Base-by-base conservation (phyloP, 331 rosid genomes). In the Malus hybrid region DNA sequence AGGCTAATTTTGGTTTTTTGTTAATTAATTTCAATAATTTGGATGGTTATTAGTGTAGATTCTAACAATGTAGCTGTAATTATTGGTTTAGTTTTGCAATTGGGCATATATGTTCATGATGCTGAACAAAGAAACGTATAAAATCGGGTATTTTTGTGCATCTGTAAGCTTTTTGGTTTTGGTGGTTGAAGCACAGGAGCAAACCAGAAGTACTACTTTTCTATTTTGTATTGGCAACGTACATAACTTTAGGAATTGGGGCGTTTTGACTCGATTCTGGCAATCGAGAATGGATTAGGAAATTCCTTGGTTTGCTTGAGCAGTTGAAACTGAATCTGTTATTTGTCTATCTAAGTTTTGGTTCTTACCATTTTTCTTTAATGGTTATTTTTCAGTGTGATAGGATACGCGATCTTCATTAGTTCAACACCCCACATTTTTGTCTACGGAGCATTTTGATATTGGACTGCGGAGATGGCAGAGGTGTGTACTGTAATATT, bases 401-500 rank as follows among this genome's bases (percentile, higher is more conserved):
- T 80, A 31, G 63, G 28, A 19, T 50, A 82, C 86, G 83, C 73
- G 48, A 3, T 76, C 70, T 28, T 18, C 75, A 14, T 65, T 52
- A 66, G 34, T 50, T 77, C 59, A 4, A 19, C 70, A 19, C 54
- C n/a, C 42, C 2, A 12, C 54, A 6, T 57, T 54, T 20, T 27
- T 64, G 59, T 70, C 69, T 9, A 68, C 71, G 20, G 33, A 62
- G 20, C 65, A 13, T 65, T 62, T 78, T 3, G 64, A 6, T 60
- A 55, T 67, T 65, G 44, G 24, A 75, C 64, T 72, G 55, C 32
- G 57, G 32, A 78, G 67, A 93, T 93, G 98, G 94, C 89, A 39
- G 97, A 90, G 91, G 97, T 91, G 82, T 78, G 87, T 48, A 10
- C 9, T 57, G 34, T 68, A 80, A 5, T 56, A 63, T 76, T 48